Evolutionary conservation across 768 basidiomycete species (phyloP).

Genomic region (Suillus decipiens): DNA sequence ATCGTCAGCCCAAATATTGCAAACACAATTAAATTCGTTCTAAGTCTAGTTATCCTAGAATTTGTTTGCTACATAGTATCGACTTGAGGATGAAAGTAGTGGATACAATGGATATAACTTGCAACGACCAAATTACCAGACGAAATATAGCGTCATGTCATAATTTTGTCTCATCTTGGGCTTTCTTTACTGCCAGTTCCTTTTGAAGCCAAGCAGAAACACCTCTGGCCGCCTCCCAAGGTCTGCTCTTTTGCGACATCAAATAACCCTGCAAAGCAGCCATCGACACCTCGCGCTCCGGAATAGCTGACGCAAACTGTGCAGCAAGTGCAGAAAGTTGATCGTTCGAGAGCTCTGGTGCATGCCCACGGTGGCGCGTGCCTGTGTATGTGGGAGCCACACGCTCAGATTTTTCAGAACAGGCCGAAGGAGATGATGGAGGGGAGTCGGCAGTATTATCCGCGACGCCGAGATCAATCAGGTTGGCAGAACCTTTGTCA

Average conservation of each 20-base stretch:
- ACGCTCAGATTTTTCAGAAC: conserved; percentile 22
- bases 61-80: neutral
- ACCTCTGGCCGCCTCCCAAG: conserved; percentile 53
- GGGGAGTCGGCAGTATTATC: neutral
- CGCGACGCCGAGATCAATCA: conserved; percentile 20
- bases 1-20: no score
- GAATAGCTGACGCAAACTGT: conserved; percentile 55
- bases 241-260: conserved; percentile 66
- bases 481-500: conserved; percentile 5
- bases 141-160: neutral
- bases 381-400: conserved; percentile 16
- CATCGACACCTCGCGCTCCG: conserved; percentile 45
- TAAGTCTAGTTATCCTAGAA: neutral
- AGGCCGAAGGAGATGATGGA: neutral
- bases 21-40: no score
- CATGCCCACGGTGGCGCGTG: conserved; percentile 34
- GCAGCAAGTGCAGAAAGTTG: conserved; percentile 50
- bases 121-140: neutral
- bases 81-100: neutral
- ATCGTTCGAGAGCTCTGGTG: conserved; percentile 41
- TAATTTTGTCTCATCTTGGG: neutral
- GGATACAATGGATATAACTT: neutral
- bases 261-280: conserved; percentile 58
- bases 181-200: conserved; percentile 30
- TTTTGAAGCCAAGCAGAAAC: conserved; percentile 51